Conservation (phyloP, 2,329 filamentous ascomycete genomes). For the Talaromyces sp. region DNA sequence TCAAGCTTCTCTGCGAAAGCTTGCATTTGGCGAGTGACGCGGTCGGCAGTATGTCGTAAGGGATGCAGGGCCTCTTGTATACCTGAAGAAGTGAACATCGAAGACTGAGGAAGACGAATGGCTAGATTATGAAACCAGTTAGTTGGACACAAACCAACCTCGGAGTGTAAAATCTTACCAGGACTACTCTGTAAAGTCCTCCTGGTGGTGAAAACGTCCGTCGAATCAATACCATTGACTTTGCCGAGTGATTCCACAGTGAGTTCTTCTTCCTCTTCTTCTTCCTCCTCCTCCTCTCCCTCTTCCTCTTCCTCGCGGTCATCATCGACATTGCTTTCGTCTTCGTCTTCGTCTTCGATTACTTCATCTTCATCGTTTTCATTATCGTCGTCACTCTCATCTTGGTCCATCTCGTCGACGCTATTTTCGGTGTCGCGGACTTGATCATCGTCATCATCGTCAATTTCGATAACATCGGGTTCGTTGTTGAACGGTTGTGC, state of each 20-base stretch:
- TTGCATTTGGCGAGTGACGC: constrained; percentile 78
- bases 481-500: constrained; percentile 28
- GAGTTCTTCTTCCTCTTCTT: constrained; percentile 26
- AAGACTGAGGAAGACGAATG: constrained; percentile 25
- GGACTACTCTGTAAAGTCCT: constrained; percentile 16
- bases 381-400: constrained; percentile 41
- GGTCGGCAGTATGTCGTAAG: constrained; percentile 64
- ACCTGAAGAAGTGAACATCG: constrained; percentile 47
- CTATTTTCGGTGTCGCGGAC: constrained; percentile 27
- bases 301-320: constrained; percentile 28
- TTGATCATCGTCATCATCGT: constrained; percentile 32
- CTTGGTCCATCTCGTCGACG: constrained; percentile 21
- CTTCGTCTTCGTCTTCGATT: constrained; percentile 23
- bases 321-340: constrained; percentile 22
- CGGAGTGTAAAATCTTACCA: constrained; percentile 5
- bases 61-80: constrained; percentile 57
- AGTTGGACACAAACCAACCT: not conserved
- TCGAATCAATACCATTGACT: constrained; percentile 30
- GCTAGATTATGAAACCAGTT: constrained; percentile 7
- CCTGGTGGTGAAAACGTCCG: constrained; percentile 18
- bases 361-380: constrained; percentile 41
- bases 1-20: constrained; percentile 81
- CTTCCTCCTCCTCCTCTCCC: constrained; percentile 28
- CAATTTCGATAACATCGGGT: constrained; percentile 42
- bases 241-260: constrained; percentile 30